Base-by-base conservation (phyloP, 2,329 filamentous ascomycete genomes). In the Bipolaris victoriae region DNA sequence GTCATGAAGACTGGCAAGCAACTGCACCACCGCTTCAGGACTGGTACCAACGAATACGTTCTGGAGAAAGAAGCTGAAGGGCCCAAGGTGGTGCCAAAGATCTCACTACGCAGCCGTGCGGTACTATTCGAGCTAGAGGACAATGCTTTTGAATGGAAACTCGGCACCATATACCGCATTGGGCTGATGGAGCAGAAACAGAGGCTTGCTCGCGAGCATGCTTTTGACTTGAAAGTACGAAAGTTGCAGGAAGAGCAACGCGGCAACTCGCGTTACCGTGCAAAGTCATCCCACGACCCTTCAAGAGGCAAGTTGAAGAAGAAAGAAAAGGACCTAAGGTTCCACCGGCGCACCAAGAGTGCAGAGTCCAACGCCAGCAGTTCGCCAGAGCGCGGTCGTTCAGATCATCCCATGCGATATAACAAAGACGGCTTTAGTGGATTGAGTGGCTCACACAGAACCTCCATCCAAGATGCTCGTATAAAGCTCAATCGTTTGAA, bases 91-190 rank as follows among this genome's bases (percentile, higher is more conserved):
- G 88, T 99, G 0, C 95, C 95, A 1, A 94, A 91, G 70, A 81
- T 99, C 20, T 94, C 92, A 0, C 65, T 99, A 9, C 87, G 92
- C 49, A 90, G 89, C 52, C 90, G 90, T 67, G 90, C 90, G 5
- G 82, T 99, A 22, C 79, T 97, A 2, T 94, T 99, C 57, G 94
- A 98, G 71, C 82, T 99, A 35, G 95, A 99, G 77, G 95, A 99
- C 73, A 94, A 95, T 48, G 89, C 91, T 0, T 99, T 99, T 69
- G 95, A 99, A 75, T 99, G 93, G 91, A 98, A 97, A 73, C 81
- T 99, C 9, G 92, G 93, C 15, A 88, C 92, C 71, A 99, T 99
- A 49, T 99, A 98, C 75, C 88, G 94, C 31, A 87, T 91, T 44
- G 95, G 96, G 0, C 83, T 94, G 18, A 81, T 93, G 53, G 95